phyloP scores from a whole-genome alignment of 805 yeast genomes.

The Hanseniaspora vineae region DNA sequence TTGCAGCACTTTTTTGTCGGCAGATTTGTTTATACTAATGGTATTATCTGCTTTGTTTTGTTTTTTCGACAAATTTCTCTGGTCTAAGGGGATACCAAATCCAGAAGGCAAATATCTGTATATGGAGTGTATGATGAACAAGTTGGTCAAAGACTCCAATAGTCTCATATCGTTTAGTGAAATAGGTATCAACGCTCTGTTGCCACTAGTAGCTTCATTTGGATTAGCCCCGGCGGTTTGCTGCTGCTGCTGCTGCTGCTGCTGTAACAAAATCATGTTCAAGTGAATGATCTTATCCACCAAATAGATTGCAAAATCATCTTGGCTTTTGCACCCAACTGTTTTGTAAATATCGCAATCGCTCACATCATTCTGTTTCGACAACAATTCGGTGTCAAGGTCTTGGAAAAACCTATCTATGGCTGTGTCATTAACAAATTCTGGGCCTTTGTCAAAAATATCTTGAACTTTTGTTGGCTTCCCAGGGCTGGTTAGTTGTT shows the following conservation, averaged over 20 bases:
- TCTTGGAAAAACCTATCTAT: conserved; percentile 22
- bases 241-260: too few relatives aligned
- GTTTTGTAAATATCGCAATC: not conserved
- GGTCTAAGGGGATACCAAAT: conserved; percentile 52
- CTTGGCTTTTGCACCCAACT: conserved; percentile 9
- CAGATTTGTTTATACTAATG: conserved; percentile 11
- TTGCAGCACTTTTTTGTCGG: conserved; percentile 6
- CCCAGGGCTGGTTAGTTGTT: not conserved
- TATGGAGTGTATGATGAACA: conserved; percentile 59
- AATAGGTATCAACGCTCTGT: conserved; percentile 33
- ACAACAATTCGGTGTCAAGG: conserved; percentile 9
- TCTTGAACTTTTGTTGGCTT: conserved; percentile 4
- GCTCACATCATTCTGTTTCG: conserved; percentile 4
- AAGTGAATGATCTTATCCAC: conserved; percentile 8
- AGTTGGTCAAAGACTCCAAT: conserved; percentile 49
- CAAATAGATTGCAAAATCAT: conserved; percentile 12
- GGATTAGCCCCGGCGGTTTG: not conserved
- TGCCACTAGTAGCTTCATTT: conserved; percentile 5
- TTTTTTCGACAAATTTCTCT: conserved; percentile 31
- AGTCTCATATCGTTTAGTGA: conserved; percentile 78
- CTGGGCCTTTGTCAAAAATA: conserved; percentile 18
- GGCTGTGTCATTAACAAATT: conserved; percentile 19
- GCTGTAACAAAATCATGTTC: not conserved
- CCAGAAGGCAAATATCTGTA: conserved; percentile 46
- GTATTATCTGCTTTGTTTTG: conserved; percentile 36